Evolutionary conservation across 2,329 filamentous ascomycete genomes (phyloP), one percentile per base, ranked within the genome.

Genomic region (Acrocalymma vagum): DNA sequence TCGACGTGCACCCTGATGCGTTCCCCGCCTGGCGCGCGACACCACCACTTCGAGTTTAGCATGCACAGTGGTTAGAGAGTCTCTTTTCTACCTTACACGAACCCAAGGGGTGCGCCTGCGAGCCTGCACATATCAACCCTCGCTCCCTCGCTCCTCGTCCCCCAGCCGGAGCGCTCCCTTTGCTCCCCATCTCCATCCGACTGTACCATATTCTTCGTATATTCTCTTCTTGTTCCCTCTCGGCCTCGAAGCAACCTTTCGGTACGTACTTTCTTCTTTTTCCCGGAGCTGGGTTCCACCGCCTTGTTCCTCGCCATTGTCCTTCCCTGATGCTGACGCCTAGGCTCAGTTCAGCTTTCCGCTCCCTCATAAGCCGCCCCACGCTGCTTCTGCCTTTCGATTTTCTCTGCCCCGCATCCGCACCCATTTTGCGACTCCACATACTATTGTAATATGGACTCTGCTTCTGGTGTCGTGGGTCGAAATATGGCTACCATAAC

Each of bases 21-120:
- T 63, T 60, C 65, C 60, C 62, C 59, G 65, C 58, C 63, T 55
- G 56, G 59, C 61, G 65, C 65, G 62, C 67, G 59, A 60, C 53
- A 59, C 48, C 58, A 60, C 62, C 62, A 53, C 62, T 70, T 68
- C 60, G 58, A 68, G 55, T 53, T 55, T 62, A 65, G 63, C 60
- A 69, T 69, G 65, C 59, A 61, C 65, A 59, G 58, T 55, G 60
- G 54, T 51, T 70, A 65, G 63, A 55, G 34, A 43, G 36, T 27
- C 28, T 27, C 43, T 45, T 51, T 48, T 43, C 55, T 40, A 58
- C 55, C 53, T 65, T 60, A 53, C 62, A 60, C 61, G 42, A 47
- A 49, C 43, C 53, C 51, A 63, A 67, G 57, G 62, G 56, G 45
- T 51, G 61, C 56, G 54, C 53, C 24, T 30, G 29, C 49, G 17